These are phyloP conservation scores for Monilinia polystroma DNA, from an alignment of 2,329 filamentous ascomycete species.

Conservation along the genomic window DNA sequence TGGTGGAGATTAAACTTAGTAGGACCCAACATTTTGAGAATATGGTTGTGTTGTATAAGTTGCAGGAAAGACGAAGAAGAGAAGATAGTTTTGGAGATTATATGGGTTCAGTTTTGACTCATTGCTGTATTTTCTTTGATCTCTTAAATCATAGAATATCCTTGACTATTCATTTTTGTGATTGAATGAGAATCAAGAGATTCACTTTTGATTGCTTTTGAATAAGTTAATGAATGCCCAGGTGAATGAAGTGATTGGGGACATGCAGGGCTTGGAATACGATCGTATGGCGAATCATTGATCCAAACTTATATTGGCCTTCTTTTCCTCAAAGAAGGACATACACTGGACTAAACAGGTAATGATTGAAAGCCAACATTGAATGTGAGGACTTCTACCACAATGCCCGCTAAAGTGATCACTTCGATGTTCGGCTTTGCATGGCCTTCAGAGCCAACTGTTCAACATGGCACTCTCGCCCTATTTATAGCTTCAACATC, in stretches of 20 bases:
- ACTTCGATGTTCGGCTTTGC: neutral
- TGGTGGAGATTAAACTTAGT: neutral
- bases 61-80: neutral
- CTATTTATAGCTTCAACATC: neutral
- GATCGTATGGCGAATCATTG: too few relatives aligned
- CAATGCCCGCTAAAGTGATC: neutral
- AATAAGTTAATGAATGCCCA: neutral
- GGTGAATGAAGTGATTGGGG: too few relatives aligned
- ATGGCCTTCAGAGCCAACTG: neutral
- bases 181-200: neutral
- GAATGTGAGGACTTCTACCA: neutral
- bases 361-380: too few relatives aligned
- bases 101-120: neutral
- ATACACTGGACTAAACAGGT: too few relatives aligned
- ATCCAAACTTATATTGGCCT: too few relatives aligned
- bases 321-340: too few relatives aligned
- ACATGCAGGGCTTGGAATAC: too few relatives aligned
- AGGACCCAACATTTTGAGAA: slow-evolving; percentile 10
- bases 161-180: too few relatives aligned
- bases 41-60: neutral
- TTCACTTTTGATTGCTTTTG: too few relatives aligned
- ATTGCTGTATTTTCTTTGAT: neutral
- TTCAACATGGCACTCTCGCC: neutral
- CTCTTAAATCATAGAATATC: neutral
- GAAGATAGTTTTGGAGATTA: neutral